Evolutionary conservation across 129 eudicot genomes (phyloP), one percentile per base, ranked within the genome.

Genomic region (Mikania micrantha): DNA sequence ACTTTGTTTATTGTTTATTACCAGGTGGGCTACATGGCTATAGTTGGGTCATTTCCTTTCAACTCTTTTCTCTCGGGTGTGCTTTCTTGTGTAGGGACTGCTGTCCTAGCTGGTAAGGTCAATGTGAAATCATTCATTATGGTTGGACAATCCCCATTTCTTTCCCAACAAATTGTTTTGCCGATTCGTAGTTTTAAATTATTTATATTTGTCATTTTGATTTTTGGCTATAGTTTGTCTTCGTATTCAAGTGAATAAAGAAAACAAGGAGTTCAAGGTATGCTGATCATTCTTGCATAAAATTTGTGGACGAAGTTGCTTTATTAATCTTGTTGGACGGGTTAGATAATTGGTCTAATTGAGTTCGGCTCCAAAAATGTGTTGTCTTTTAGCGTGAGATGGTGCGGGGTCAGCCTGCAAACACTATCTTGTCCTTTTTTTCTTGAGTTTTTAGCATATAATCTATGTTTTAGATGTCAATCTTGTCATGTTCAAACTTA

Each of bases 181-280:
- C 47, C 57, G 9, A 28, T 59, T 74, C 34, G 75, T 66, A 59
- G 3, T 47, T 71, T 53, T 60, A 3, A 32, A 0, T 56, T 56
- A 28, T 28, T 57, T 57, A 15, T 28, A 5, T 29, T 32, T 31
- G 16, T 32, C 74, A 42, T 39, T 40, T n/a, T n/a, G n/a, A n/a
- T n/a, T n/a, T 34, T 69, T 38, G 27, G 34, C 41, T 34, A 58
- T 85, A 85, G 96, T 89, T 68, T 76, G 94, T 69, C 94, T 89
- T 40, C 94, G 96, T 40, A 89, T 85, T 60, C 96, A 89, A 83
- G 96, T 86, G 63, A 89, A 89, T 82, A 86, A 89, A 84, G 94
- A 89, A 52, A 89, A 89, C 90, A 89, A 89, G 87, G 96, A 89
- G 77, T 89, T 86, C 71, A 89, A 89, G 96, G 96, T 89, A 81